Evolutionary conservation across 2,329 filamentous ascomycete genomes (phyloP).

Genomic region (Hypoxylon sp.): DNA sequence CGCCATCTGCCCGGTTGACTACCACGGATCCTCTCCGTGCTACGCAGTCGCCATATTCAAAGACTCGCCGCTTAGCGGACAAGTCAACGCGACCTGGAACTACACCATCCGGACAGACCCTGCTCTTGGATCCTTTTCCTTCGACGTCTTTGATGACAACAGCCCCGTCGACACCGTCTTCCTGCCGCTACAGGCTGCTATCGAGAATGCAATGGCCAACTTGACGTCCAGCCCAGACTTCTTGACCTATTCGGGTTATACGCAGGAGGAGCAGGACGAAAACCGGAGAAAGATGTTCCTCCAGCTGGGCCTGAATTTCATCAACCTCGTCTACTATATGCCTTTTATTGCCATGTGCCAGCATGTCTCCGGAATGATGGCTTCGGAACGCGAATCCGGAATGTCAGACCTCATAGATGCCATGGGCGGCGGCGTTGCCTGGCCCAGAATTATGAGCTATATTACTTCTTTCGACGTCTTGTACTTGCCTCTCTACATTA

Average conservation of each 20-base stretch:
- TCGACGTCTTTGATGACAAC: constrained; percentile 58
- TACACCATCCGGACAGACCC: constrained; percentile 75
- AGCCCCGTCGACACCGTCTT: constrained; percentile 73
- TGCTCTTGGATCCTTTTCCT: constrained; percentile 61
- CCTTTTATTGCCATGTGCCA: constrained; percentile 75
- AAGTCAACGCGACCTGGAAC: constrained; percentile 63
- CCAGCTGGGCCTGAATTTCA: constrained; percentile 67
- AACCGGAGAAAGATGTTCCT: constrained; percentile 68
- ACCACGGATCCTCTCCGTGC: constrained; percentile 71
- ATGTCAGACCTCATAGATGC: constrained; percentile 78
- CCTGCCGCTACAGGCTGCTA: constrained; percentile 69
- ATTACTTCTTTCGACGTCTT: constrained; percentile 73
- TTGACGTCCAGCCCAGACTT: constrained; percentile 32
- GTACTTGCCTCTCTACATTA: constrained; percentile 61
- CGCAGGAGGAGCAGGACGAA: constrained; percentile 60
- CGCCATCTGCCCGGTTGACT: constrained; percentile 38
- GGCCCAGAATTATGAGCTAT: constrained; percentile 66
- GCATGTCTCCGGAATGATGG: constrained; percentile 74
- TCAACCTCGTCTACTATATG: constrained; percentile 73
- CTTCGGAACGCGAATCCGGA: constrained; percentile 73
- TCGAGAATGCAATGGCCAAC: constrained; percentile 41
- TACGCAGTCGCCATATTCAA: constrained; percentile 77
- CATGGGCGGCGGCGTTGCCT: constrained; percentile 74
- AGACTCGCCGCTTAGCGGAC: constrained; percentile 70
- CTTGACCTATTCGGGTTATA: constrained; percentile 39